These are phyloP conservation scores for Linum trigynum DNA, from an alignment of 345 rosid genomes.

Conservation along the genomic window DNA sequence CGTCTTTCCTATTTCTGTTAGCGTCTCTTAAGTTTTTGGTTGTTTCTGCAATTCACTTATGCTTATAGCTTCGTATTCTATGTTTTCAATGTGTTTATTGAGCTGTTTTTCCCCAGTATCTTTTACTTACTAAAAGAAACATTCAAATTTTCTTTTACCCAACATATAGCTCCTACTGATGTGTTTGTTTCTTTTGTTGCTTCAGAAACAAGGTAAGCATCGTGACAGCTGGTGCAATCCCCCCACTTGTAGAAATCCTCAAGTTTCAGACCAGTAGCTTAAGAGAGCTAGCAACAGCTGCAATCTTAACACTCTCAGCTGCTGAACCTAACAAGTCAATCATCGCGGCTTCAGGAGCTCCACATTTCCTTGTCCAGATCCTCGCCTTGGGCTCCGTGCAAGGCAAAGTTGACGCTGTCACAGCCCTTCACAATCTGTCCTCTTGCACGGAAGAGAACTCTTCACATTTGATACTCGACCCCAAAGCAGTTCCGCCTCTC, in stretches of 20 bases:
- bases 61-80: too few relatives aligned
- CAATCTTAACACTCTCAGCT: constrained; percentile 64
- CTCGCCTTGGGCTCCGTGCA: constrained; percentile 63
- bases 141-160: background rate
- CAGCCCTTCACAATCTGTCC: constrained; percentile 60
- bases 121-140: too few relatives aligned
- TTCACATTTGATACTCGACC: constrained; percentile 36
- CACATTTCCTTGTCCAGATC: constrained; percentile 57
- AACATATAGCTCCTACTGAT: background rate
- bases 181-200: background rate
- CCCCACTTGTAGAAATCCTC: constrained; percentile 61
- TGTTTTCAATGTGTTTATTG: too few relatives aligned
- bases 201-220: constrained; percentile 66
- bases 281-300: constrained; percentile 62
- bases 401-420: constrained; percentile 72
- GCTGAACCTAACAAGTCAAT: constrained; percentile 55
- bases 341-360: constrained; percentile 53
- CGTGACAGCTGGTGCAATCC: constrained; percentile 58
- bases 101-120: too few relatives aligned
- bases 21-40: too few relatives aligned
- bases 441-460: constrained; percentile 42
- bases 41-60: too few relatives aligned
- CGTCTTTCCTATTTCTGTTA: too few relatives aligned
- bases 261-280: constrained; percentile 39
- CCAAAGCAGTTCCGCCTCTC: constrained; percentile 57